These are phyloP conservation scores for Pichiaceae sp. DNA, from an alignment of 1,139 yeast genomes.

Conservation along the genomic window DNA sequence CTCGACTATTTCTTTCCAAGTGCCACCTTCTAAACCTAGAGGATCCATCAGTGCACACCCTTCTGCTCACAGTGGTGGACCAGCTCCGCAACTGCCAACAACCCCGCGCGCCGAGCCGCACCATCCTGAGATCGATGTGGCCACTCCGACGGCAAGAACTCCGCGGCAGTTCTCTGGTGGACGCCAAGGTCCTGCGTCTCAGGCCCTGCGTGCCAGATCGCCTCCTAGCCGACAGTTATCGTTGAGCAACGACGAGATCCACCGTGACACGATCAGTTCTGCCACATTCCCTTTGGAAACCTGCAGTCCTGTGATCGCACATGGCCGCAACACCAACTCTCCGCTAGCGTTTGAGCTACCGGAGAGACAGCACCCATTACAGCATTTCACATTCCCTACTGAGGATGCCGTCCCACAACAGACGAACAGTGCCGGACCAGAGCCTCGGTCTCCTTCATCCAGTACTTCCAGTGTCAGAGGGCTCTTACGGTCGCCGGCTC, in stretches of 20 bases:
- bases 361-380: conserved; percentile 10
- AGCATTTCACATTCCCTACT: conserved; percentile 9
- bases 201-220: neutral
- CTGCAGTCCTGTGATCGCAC: neutral
- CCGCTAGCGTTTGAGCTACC: conserved; percentile 14
- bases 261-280: neutral
- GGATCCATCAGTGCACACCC: conserved; percentile 42
- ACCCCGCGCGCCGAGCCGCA: conserved; percentile 13
- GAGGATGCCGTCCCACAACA: conserved; percentile 4
- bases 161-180: neutral
- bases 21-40: conserved; percentile 32
- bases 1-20: conserved; percentile 22
- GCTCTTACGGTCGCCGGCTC: neutral
- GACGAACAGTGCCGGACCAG: neutral
- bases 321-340: conserved; percentile 3
- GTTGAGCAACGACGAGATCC: neutral
- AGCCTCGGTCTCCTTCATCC: neutral
- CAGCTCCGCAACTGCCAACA: neutral
- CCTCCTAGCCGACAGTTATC: neutral
- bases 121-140: neutral
- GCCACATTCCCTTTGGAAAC: neutral
- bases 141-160: no score
- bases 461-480: neutral
- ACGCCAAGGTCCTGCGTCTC: neutral
- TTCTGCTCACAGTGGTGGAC: neutral